phyloP scores from a whole-genome alignment of 257 asterid genomes.

The Schizonepeta tenuifolia region DNA sequence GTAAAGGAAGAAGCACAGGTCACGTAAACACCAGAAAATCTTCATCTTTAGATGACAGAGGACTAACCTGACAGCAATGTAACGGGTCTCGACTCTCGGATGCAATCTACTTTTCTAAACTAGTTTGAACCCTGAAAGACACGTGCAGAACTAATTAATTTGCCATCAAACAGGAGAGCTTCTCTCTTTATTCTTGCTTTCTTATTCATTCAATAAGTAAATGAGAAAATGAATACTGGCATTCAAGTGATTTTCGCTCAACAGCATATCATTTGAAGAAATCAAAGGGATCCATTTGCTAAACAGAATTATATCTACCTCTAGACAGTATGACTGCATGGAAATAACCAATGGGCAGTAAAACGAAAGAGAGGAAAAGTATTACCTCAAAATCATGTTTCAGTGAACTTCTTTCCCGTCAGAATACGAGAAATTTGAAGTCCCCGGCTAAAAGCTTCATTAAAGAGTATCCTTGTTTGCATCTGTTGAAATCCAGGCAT shows the following conservation, averaged over 20 bases:
- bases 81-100: neutral
- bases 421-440: conserved; percentile 92
- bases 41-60: neutral
- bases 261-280: neutral
- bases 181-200: neutral
- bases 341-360: neutral
- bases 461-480: conserved; percentile 89
- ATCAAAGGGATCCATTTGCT: neutral
- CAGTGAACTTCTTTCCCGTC: conserved; percentile 62
- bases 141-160: neutral
- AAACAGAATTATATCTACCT: neutral
- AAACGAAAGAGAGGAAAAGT: neutral
- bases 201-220: neutral
- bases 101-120: conserved; percentile 28
- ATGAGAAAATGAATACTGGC: neutral
- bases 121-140: conserved; percentile 34
- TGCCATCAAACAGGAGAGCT: conserved; percentile 4
- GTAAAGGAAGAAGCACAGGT: neutral
- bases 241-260: neutral
- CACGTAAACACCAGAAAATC: neutral
- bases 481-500: conserved; percentile 93
- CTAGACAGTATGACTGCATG: neutral
- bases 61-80: conserved; percentile 19
- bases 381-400: conserved; percentile 50
- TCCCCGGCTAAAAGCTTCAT: conserved; percentile 93